phyloP scores from a whole-genome alignment of 83 land plant genomes.

The Picea abies region DNA sequence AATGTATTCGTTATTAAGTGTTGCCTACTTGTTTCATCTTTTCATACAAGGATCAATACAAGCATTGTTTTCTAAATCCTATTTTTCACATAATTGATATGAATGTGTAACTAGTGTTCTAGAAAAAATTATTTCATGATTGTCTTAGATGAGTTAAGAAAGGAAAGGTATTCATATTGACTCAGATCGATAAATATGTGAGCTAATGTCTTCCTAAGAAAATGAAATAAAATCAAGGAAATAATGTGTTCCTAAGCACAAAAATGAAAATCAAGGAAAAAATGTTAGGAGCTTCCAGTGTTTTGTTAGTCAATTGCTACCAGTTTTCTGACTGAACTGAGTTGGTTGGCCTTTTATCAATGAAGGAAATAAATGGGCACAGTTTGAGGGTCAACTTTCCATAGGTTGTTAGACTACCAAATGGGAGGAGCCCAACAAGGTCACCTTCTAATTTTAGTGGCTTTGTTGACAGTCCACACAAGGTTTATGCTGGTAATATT shows the following conservation, averaged over 20 bases:
- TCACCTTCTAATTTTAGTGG: conserved; percentile 19
- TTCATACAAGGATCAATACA: neutral
- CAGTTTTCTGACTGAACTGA: neutral
- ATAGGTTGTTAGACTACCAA: too few relatives aligned
- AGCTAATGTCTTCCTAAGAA: neutral
- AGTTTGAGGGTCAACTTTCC: neutral
- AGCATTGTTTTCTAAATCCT: neutral
- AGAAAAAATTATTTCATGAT: neutral
- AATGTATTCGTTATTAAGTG: neutral
- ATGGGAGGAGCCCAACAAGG: too few relatives aligned
- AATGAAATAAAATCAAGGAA: too few relatives aligned
- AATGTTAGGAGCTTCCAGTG: too few relatives aligned
- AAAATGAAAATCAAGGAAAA: too few relatives aligned
- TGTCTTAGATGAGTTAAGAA: too few relatives aligned
- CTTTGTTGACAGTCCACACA: conserved; percentile 59
- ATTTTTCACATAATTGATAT: too few relatives aligned
- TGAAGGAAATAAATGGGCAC: conserved; percentile 74
- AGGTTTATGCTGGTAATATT: conserved; percentile 91
- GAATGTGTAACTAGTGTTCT: neutral
- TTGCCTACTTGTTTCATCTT: neutral
- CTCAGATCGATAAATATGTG: too few relatives aligned
- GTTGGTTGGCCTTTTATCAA: neutral
- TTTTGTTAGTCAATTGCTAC: too few relatives aligned
- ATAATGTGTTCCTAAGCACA: neutral
- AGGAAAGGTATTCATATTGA: too few relatives aligned